phyloP scores from a whole-genome alignment of 1,139 yeast genomes.

The Protomyces arabidopsidicola region DNA sequence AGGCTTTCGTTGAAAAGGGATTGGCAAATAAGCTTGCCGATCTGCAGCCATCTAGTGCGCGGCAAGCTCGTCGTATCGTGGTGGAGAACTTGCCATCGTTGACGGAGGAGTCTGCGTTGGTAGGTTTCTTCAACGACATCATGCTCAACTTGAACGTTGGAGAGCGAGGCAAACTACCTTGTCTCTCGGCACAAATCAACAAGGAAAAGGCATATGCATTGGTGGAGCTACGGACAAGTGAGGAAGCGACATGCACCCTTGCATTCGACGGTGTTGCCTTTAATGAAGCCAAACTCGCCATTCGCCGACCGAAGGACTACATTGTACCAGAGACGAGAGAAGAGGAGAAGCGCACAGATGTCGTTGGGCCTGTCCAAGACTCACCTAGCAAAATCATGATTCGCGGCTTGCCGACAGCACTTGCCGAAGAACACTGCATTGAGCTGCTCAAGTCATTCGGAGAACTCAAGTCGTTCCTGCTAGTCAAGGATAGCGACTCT shows the following conservation, averaged over 20 bases:
- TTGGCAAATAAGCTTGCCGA: conserved; percentile 29
- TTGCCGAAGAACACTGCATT: conserved; percentile 42
- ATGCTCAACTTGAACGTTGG: conserved; percentile 32
- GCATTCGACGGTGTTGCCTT: conserved; percentile 46
- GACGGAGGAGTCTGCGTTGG: conserved; percentile 34
- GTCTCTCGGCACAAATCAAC: conserved; percentile 30
- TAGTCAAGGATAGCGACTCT: conserved; percentile 40
- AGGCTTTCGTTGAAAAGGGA: conserved; percentile 46
- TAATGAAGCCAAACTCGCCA: conserved; percentile 41
- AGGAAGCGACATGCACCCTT: conserved; percentile 57
- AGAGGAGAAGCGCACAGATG: conserved; percentile 28
- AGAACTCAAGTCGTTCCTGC: conserved; percentile 38
- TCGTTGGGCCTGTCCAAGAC: conserved; percentile 36
- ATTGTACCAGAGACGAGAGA: conserved; percentile 42
- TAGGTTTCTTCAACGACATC: conserved; percentile 34
- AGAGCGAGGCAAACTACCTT: conserved; percentile 23
- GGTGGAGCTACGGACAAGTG: conserved; percentile 51
- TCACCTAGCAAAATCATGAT: conserved; percentile 42
- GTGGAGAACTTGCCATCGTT: conserved; percentile 48
- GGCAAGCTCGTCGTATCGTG: conserved; percentile 49
- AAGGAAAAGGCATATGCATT: conserved; percentile 31
- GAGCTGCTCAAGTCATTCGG: conserved; percentile 44
- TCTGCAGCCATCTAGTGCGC: conserved; percentile 35
- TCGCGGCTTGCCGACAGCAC: conserved; percentile 44
- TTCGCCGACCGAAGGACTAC: conserved; percentile 62